Conservation (phyloP, 345 rosid species). For the Eucalyptus erythrocorys region DNA sequence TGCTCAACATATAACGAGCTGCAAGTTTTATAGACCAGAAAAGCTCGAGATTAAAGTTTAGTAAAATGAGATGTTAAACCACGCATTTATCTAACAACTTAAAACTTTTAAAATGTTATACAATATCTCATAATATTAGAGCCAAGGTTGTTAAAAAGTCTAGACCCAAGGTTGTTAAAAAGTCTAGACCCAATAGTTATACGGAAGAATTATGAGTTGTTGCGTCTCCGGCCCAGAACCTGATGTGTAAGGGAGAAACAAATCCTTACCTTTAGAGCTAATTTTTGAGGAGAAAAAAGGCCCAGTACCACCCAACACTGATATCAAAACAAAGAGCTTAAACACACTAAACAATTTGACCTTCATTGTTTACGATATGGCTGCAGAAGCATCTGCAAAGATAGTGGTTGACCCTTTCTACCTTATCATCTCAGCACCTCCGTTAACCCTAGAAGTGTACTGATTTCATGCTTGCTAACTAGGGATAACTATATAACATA, state of each 20-base stretch:
- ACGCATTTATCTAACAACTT: accelerated
- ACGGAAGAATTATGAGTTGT: accelerated
- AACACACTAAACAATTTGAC: no score
- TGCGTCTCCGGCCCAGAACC: accelerated
- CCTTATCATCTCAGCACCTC: no score
- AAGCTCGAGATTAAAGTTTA: not conserved
- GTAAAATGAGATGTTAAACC: accelerated
- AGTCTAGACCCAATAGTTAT: accelerated
- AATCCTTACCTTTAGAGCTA: no score
- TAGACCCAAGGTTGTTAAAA: no score
- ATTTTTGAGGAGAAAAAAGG: no score
- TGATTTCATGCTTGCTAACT: accelerated
- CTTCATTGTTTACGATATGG: accelerated
- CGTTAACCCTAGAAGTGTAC: no score
- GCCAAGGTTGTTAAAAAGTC: accelerated
- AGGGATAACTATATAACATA: no score
- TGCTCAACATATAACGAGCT: not conserved
- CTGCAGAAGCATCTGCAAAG: accelerated
- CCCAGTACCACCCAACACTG: accelerated
- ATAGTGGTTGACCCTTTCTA: no score
- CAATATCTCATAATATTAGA: no score
- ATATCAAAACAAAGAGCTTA: accelerated
- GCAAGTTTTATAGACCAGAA: not conserved
- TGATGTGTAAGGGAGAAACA: accelerated
- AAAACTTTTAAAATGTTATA: no score